Evolutionary conservation across 2,329 filamentous ascomycete species (phyloP).

Genomic region (Eutypella sp.): DNA sequence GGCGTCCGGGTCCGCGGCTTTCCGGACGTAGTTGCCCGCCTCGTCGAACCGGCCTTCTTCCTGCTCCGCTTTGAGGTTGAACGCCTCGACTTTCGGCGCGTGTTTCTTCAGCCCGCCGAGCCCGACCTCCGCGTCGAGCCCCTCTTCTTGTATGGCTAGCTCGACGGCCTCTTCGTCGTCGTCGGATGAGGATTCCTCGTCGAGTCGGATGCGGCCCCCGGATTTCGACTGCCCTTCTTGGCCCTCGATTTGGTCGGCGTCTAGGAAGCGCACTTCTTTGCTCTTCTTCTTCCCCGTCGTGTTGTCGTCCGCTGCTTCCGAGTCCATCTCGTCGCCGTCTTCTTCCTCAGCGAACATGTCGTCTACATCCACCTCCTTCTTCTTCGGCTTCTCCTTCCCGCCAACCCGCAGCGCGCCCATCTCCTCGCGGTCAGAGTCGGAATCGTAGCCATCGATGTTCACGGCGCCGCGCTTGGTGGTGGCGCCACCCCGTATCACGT

Average conservation of each 20-base stretch:
- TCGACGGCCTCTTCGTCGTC: constrained; percentile 68
- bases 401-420: constrained; percentile 28
- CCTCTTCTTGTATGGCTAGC: constrained; percentile 69
- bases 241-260: constrained; percentile 65
- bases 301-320: constrained; percentile 44
- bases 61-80: constrained; percentile 87
- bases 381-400: constrained; percentile 25
- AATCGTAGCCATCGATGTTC: constrained; percentile 95
- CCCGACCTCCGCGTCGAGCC: constrained; percentile 82
- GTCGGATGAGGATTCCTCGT: constrained; percentile 47
- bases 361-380: constrained; percentile 54
- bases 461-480: constrained; percentile 87
- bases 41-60: constrained; percentile 93
- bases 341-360: constrained; percentile 83
- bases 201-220: constrained; percentile 64
- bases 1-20: constrained; percentile 82
- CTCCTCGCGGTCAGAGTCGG: constrained; percentile 80
- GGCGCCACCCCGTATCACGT: constrained; percentile 78
- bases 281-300: constrained; percentile 54
- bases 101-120: constrained; percentile 87
- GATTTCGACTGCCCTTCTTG: constrained; percentile 70
- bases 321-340: constrained; percentile 49
- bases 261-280: constrained; percentile 57
- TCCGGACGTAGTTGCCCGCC: constrained; percentile 83
- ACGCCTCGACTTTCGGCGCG: constrained; percentile 90